Base-by-base conservation (phyloP, 495 filamentous ascomycete genomes). In the Daldinia grandis region DNA sequence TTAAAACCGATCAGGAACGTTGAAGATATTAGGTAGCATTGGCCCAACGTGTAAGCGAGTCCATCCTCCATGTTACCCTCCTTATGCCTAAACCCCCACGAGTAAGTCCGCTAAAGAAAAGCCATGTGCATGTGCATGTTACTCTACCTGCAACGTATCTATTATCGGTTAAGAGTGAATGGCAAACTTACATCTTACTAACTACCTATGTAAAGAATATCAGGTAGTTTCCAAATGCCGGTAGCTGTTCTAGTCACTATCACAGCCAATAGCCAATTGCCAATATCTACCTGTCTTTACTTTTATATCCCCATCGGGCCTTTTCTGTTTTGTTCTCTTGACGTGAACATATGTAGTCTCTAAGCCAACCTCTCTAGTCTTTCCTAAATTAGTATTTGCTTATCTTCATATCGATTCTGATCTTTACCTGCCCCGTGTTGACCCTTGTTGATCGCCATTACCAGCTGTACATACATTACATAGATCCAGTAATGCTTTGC, bases 161-260 rank as follows among this genome's bases (percentile, higher is more conserved):
- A 47, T 24, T 10, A 21, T 47, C 42, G 4, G 42, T 21, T 8
- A 24, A 24, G 42, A 47, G 19, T 10, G 9, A 47, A 24, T 12
- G 9, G 14, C 42, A 24, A 21, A 47, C 12, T 24, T 47, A 57
- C 33, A 6, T 24, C 19, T 57, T 38, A n/a, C n/a, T n/a, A n/a
- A n/a, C n/a, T n/a, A n/a, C n/a, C n/a, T n/a, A n/a, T n/a, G n/a
- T n/a, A 27, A 19, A 27, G n/a, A 31, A 51, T 35, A 15, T 33
- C 21, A n/a, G n/a, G n/a, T 33, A n/a, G 37, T 55, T 56, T 57
- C 9, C n/a, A 4, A 21, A 66, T 62, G 68, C 35, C 53, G 58
- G 49, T 40, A 64, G 53, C 69, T 67, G 28, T 60, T 44, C 44
- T 64, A 15, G 47, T 71, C 68, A 71, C 68, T 14, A 64, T 66